phyloP scores from a whole-genome alignment of 1,139 yeast species.

The Hyphopichia burtonii region DNA sequence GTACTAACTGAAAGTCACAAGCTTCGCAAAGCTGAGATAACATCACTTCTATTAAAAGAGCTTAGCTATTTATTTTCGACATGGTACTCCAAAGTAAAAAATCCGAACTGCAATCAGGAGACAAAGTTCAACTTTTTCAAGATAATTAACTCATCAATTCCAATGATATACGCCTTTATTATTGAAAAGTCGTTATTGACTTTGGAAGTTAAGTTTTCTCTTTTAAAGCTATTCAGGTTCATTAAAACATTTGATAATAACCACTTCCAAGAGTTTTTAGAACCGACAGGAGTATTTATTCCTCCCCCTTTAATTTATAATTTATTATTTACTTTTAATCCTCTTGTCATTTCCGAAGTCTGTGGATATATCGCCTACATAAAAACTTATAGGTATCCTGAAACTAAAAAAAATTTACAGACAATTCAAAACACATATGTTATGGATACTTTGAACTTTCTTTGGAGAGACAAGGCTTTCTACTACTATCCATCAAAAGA shows the following conservation, averaged over 20 bases:
- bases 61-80: not conserved
- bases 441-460: constrained; percentile 57
- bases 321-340: constrained; percentile 36
- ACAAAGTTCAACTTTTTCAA: constrained; percentile 2
- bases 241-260: constrained; percentile 9
- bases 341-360: constrained; percentile 44
- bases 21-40: not conserved
- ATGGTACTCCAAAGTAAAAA: constrained; percentile 3
- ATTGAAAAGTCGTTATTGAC: constrained; percentile 2
- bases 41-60: not conserved
- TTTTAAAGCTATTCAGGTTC: constrained; percentile 10
- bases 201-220: constrained; percentile 6
- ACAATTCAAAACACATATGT: constrained; percentile 52
- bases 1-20: not conserved
- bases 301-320: constrained; percentile 39
- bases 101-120: not conserved
- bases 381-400: constrained; percentile 27
- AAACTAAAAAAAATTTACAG: constrained; percentile 21
- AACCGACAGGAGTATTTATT: constrained; percentile 21
- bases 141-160: constrained; percentile 9
- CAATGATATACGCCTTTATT: constrained; percentile 8
- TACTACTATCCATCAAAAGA: constrained; percentile 12
- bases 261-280: constrained; percentile 4
- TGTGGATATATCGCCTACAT: constrained; percentile 50
- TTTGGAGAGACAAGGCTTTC: constrained; percentile 55